phyloP scores from a whole-genome alignment of 176 grass and related monocot species.

The Eragrostis nindensis region DNA sequence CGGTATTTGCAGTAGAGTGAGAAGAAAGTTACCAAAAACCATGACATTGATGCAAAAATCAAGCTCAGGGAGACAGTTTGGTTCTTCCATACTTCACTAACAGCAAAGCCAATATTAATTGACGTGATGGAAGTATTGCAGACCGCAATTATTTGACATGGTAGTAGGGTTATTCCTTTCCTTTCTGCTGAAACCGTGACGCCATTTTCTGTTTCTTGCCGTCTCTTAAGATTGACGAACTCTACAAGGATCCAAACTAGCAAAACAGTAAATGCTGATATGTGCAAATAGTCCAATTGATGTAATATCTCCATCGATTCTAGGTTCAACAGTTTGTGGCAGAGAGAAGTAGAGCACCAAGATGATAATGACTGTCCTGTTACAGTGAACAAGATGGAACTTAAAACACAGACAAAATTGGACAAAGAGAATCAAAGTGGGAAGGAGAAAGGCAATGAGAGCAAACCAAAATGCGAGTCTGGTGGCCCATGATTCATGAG shows the following conservation, averaged over 20 bases:
- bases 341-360: not conserved
- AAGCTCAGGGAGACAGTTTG: conserved; percentile 8
- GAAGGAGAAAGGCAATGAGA: not conserved
- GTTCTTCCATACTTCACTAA: conserved; percentile 41
- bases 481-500: conserved; percentile 14
- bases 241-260: conserved; percentile 48
- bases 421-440: not conserved
- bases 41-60: conserved; percentile 49
- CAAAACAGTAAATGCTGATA: conserved; percentile 40
- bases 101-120: conserved; percentile 36
- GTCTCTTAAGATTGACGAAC: conserved; percentile 14
- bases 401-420: not conserved
- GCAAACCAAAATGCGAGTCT: conserved; percentile 24
- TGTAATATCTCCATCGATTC: conserved; percentile 24
- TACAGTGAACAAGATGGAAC: conserved; percentile 9
- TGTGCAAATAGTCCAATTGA: conserved; percentile 37
- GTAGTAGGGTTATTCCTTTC: not conserved
- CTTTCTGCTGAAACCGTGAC: not conserved
- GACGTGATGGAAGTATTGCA: conserved; percentile 41
- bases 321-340: not conserved
- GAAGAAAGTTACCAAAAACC: conserved; percentile 56
- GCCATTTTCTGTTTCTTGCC: not conserved
- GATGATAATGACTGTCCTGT: conserved; percentile 28
- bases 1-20: conserved; percentile 45
- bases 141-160: conserved; percentile 29